These are phyloP conservation scores for Rosellinia necatrix DNA, from an alignment of 2,329 filamentous ascomycete species.

Conservation along the genomic window DNA sequence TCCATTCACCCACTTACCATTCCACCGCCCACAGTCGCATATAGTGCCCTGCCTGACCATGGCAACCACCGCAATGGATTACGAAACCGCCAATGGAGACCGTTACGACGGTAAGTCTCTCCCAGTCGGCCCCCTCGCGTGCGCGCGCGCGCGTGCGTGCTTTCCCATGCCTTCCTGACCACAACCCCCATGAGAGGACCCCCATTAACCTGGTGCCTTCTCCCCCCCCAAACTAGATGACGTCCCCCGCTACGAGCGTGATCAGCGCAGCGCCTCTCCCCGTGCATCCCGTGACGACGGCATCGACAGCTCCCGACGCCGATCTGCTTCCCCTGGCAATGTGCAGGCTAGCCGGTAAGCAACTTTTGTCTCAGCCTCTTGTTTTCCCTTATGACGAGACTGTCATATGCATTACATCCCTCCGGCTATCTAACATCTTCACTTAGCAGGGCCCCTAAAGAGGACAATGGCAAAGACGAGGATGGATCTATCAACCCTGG, in stretches of 20 bases:
- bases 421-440: constrained; percentile 19
- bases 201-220: no score
- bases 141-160: neutral
- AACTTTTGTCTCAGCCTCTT: neutral
- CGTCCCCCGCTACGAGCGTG: constrained; percentile 67
- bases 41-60: constrained; percentile 44
- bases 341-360: constrained; percentile 58
- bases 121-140: neutral
- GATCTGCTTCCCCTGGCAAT: constrained; percentile 62
- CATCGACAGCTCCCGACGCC: constrained; percentile 59
- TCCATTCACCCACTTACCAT: constrained; percentile 33
- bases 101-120: constrained; percentile 64
- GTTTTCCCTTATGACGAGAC: neutral
- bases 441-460: constrained; percentile 53
- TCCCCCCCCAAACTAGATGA: constrained; percentile 55
- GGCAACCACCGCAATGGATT: constrained; percentile 72
- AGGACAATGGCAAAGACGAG: constrained; percentile 64
- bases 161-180: neutral
- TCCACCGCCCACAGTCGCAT: constrained; percentile 15
- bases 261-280: constrained; percentile 69
- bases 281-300: constrained; percentile 65
- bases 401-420: neutral
- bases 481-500: constrained; percentile 87
- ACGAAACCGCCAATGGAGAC: constrained; percentile 69
- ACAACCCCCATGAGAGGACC: neutral